Evolutionary conservation across 371 early-diverging fungal species (phyloP).

Genomic region (Rhizopus arrhizus): DNA sequence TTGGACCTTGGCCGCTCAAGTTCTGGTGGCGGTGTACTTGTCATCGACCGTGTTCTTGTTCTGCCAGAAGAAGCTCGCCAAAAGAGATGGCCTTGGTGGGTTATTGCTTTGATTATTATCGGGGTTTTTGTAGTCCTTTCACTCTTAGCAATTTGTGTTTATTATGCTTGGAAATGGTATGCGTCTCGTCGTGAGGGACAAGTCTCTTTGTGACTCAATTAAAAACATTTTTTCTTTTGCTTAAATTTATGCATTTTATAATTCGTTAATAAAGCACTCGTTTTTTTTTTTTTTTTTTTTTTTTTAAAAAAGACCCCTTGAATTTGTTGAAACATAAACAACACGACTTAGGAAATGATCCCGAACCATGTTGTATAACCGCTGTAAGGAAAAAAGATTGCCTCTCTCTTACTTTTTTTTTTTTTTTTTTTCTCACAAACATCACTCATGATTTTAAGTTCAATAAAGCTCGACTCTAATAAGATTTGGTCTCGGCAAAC

Average conservation of each 20-base stretch:
- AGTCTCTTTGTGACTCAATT: not conserved
- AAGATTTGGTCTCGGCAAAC: not conserved
- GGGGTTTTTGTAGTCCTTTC: constrained; percentile 22
- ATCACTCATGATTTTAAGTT: not conserved
- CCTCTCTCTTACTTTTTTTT: too few species aligned
- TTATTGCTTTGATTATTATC: constrained; percentile 35
- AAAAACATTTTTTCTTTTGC: too few species aligned
- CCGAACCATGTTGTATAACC: too few species aligned
- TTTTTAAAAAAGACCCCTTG: too few species aligned
- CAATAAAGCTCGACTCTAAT: not conserved
- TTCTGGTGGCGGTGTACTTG: constrained; percentile 53
- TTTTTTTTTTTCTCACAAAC: too few species aligned
- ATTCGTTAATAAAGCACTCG: too few species aligned
- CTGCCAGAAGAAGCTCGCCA: constrained; percentile 34
- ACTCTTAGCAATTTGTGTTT: constrained; percentile 26
- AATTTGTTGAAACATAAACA: too few species aligned
- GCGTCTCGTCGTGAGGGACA: constrained; percentile 22
- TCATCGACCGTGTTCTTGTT: constrained; percentile 53
- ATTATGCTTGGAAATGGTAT: constrained; percentile 36
- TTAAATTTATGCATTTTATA: too few species aligned
- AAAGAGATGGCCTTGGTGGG: constrained; percentile 39
- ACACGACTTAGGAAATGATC: too few species aligned
- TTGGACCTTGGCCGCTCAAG: constrained; percentile 25
- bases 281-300: too few species aligned
- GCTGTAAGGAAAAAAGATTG: too few species aligned